phyloP scores from a whole-genome alignment of 2,329 filamentous ascomycete species.

The Monilinia polystroma region DNA sequence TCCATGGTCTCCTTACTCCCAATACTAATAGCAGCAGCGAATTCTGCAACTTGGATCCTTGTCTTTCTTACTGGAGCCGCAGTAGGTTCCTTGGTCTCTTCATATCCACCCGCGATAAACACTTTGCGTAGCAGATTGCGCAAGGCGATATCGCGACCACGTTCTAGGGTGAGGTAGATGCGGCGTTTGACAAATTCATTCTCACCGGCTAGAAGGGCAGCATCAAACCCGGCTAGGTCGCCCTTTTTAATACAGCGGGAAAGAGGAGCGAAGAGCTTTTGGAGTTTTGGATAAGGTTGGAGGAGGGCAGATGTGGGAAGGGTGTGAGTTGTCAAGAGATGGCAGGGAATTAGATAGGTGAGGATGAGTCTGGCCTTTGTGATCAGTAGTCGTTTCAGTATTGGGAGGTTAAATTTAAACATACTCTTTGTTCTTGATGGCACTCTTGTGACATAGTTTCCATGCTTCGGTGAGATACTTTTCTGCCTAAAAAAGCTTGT shows the following conservation, averaged over 20 bases:
- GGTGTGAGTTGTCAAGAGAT: conserved; percentile 81
- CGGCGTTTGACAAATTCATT: conserved; percentile 90
- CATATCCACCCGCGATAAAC: conserved; percentile 79
- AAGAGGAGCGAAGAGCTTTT: conserved; percentile 75
- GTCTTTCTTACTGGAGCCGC: conserved; percentile 65
- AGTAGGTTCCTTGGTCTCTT: conserved; percentile 69
- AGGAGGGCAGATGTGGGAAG: conserved; percentile 74
- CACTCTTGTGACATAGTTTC: conserved; percentile 72
- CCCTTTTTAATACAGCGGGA: conserved; percentile 76
- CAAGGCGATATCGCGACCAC: conserved; percentile 85
- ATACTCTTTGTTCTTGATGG: conserved; percentile 73
- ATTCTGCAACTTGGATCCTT: conserved; percentile 78
- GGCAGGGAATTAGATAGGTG: conserved; percentile 91
- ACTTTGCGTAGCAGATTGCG: conserved; percentile 92
- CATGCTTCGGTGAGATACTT: conserved; percentile 77
- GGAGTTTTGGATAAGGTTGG: conserved; percentile 70
- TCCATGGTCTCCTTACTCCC: conserved; percentile 68
- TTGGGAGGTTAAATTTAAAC: not conserved
- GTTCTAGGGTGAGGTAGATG: conserved; percentile 92
- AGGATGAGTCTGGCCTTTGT: conserved; percentile 68
- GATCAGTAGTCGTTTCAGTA: conserved; percentile 21
- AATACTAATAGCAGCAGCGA: conserved; percentile 78
- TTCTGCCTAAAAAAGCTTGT: conserved; percentile 60
- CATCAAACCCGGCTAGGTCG: conserved; percentile 80
- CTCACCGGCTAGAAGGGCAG: conserved; percentile 76